Percentiles rank a stretch among this genome's conserved stretches.
phyloP scores from a whole-genome alignment of 2,329 filamentous ascomycete species.

The Fusarium liriodendri region DNA sequence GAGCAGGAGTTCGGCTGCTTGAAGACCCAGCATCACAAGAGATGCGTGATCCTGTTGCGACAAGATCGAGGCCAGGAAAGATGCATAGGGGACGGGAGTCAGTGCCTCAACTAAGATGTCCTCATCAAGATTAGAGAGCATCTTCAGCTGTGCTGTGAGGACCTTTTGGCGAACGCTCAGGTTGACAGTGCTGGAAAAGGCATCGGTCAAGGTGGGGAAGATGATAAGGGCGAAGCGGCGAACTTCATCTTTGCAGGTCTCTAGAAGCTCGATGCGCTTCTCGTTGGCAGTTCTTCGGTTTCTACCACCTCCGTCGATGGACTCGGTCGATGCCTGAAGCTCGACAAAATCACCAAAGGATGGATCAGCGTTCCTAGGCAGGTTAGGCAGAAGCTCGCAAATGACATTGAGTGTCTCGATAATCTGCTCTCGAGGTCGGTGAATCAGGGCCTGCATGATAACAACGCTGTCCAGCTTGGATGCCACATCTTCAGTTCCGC shows the following conservation, averaged over 20 bases:
- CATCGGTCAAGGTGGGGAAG: constrained; percentile 94
- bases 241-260: constrained; percentile 86
- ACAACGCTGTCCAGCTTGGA: constrained; percentile 95
- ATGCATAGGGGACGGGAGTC: constrained; percentile 91
- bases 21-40: constrained; percentile 86
- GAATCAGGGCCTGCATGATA: constrained; percentile 98
- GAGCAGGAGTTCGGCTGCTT: constrained; percentile 89
- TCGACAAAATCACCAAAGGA: constrained; percentile 58
- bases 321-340: constrained; percentile 52
- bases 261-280: constrained; percentile 83
- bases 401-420: constrained; percentile 98
- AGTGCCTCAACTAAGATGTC: constrained; percentile 87
- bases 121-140: constrained; percentile 94
- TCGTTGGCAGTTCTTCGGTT: constrained; percentile 70
- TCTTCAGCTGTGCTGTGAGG: constrained; percentile 94
- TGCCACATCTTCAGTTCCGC: constrained; percentile 79
- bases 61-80: constrained; percentile 92
- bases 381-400: constrained; percentile 87
- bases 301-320: constrained; percentile 48
- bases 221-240: constrained; percentile 93
- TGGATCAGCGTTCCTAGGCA: constrained; percentile 67
- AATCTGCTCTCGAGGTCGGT: constrained; percentile 93
- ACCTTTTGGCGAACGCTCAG: constrained; percentile 95
- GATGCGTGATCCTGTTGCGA: constrained; percentile 94
- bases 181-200: constrained; percentile 98